Conservation (phyloP, 2,329 filamentous ascomycete species). For the Tolypocladium sp. region DNA sequence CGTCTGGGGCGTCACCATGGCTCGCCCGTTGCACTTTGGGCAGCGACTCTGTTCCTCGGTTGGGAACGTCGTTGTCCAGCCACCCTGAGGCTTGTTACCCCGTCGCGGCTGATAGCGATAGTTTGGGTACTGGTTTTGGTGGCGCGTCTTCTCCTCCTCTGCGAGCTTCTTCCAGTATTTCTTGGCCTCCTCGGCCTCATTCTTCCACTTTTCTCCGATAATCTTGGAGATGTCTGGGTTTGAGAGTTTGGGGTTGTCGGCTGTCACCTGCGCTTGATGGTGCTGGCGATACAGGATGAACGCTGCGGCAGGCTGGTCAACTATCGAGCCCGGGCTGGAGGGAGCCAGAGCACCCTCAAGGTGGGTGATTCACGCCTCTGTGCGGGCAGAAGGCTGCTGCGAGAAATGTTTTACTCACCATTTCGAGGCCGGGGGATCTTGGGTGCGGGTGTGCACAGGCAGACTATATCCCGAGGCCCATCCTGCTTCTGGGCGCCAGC, state of each 20-base stretch:
- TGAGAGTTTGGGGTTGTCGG: conserved; percentile 76
- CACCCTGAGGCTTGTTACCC: conserved; percentile 27
- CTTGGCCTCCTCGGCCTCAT: conserved; percentile 65
- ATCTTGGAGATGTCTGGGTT: conserved; percentile 98
- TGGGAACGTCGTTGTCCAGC: conserved; percentile 20
- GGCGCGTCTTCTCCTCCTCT: conserved; percentile 85
- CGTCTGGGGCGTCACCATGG: conserved; percentile 52
- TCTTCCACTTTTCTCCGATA: conserved; percentile 86
- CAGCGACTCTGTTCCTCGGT: conserved; percentile 50
- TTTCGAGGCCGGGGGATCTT: conserved; percentile 52
- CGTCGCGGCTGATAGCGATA: conserved; percentile 90
- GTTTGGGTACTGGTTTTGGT: conserved; percentile 82
- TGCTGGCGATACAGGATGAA: conserved; percentile 97
- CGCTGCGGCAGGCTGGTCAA: conserved; percentile 44
- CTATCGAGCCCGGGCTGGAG: not conserved
- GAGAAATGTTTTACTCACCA: conserved; percentile 31
- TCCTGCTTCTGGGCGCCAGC: conserved; percentile 19
- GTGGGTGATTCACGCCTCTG: not conserved
- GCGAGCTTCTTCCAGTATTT: conserved; percentile 82
- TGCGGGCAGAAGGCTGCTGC: not conserved
- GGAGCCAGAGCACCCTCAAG: not conserved
- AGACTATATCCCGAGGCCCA: conserved; percentile 35
- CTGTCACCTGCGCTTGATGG: conserved; percentile 73
- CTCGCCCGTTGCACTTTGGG: conserved; percentile 61
- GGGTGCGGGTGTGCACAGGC: conserved; percentile 46